A percentile compares a stretch with the other conserved stretches of the same genome.
phyloP scores from a whole-genome alignment of 257 asterid species.

The Hygrophila difformis region DNA sequence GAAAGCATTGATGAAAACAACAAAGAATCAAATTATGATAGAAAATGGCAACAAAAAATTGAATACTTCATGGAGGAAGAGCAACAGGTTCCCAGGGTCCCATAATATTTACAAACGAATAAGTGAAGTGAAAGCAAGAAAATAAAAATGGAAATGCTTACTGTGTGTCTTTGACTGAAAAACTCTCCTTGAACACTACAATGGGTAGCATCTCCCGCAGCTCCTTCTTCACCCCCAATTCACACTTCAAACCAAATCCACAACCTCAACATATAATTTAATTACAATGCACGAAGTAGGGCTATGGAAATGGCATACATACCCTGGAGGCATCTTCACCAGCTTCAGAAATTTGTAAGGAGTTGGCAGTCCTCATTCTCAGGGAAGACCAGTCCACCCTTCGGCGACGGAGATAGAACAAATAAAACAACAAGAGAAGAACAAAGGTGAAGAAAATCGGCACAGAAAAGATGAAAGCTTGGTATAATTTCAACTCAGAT shows the following conservation, averaged over 20 bases:
- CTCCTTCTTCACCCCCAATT: conserved; percentile 72
- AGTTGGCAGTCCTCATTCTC: conserved; percentile 36
- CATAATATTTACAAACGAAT: no score
- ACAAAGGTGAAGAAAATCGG: conserved; percentile 66
- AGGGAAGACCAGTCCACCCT: conserved; percentile 67
- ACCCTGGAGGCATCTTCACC: conserved; percentile 41
- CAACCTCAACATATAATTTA: neutral
- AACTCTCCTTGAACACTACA: conserved; percentile 62
- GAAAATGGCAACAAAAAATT: neutral
- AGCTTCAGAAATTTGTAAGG: conserved; percentile 17
- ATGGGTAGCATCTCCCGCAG: conserved; percentile 82
- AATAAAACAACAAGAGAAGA: conserved; percentile 54
- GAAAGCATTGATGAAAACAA: neutral
- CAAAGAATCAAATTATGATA: neutral
- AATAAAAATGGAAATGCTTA: no score
- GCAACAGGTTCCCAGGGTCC: no score
- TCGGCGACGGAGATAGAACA: conserved; percentile 60
- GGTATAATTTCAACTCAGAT: no score
- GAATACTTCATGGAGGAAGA: no score
- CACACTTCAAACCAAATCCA: conserved; percentile 37
- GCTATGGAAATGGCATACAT: no score
- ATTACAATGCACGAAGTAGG: neutral
- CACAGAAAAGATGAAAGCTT: conserved; percentile 64
- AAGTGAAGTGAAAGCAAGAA: no score
- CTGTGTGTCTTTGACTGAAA: conserved; percentile 62